These are phyloP conservation scores for Fusarium avenaceum DNA, from an alignment of 2,329 filamentous ascomycete genomes.

Conservation along the genomic window DNA sequence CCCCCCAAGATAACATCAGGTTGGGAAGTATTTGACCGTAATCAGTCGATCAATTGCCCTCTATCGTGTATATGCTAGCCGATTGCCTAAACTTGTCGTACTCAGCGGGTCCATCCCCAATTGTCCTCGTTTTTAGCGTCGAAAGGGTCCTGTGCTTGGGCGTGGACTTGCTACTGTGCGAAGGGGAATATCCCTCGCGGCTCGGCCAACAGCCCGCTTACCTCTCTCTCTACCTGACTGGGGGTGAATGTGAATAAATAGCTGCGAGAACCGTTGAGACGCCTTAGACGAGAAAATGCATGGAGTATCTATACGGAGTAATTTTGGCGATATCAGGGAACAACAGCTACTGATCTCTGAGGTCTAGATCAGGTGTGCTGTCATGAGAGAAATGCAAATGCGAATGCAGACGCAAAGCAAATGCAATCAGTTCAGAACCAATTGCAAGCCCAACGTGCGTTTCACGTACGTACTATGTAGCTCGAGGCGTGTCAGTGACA, in stretches of 20 bases:
- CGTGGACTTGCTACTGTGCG: slow-evolving; percentile 32
- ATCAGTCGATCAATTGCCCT: slow-evolving; percentile 50
- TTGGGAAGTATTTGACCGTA: slow-evolving; percentile 38
- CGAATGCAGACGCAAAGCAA: slow-evolving; percentile 1
- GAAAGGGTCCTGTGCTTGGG: slow-evolving; percentile 19
- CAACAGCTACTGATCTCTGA: not conserved
- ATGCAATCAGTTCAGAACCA: slow-evolving; percentile 18
- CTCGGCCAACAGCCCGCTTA: slow-evolving; percentile 30
- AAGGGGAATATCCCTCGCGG: slow-evolving; percentile 31
- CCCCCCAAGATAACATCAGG: slow-evolving; percentile 42
- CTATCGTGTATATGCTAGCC: slow-evolving; percentile 32
- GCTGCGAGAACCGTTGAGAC: slow-evolving; percentile 13
- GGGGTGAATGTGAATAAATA: not conserved
- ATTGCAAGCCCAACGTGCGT: slow-evolving; percentile 29
- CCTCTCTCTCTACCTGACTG: not conserved
- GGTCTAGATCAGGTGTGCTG: slow-evolving; percentile 3
- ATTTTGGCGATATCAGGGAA: not conserved
- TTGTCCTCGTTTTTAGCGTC: slow-evolving; percentile 42
- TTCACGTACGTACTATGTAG: slow-evolving; percentile 15
- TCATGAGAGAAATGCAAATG: slow-evolving; percentile 9
- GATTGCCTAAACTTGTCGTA: slow-evolving; percentile 42
- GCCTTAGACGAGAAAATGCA: slow-evolving; percentile 8
- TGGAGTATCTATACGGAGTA: not conserved
- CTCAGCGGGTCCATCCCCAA: slow-evolving; percentile 38
- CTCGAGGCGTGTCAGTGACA: slow-evolving; percentile 18